phyloP scores from a whole-genome alignment of 306 rosid genomes.

The Dalbergia cultrata region DNA sequence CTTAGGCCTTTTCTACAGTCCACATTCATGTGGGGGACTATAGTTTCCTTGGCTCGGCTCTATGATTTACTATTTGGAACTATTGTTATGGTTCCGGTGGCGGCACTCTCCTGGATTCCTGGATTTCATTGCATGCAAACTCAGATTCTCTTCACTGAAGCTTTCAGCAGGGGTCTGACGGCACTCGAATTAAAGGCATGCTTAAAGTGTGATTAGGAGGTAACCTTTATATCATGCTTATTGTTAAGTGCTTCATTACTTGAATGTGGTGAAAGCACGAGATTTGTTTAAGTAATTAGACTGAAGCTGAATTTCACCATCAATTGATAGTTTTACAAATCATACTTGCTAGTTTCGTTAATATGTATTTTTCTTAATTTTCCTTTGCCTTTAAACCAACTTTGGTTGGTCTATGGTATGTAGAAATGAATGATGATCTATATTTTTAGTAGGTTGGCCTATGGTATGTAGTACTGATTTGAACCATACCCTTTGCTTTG shows the following conservation, averaged over 20 bases:
- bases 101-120: slow-evolving; percentile 89
- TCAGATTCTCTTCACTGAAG: slow-evolving; percentile 90
- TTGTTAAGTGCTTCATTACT: too few species aligned
- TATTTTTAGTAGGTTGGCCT: neutral
- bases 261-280: too few species aligned
- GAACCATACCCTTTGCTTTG: neutral
- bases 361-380: too few species aligned
- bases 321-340: too few species aligned
- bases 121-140: slow-evolving; percentile 98
- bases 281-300: too few species aligned
- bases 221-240: too few species aligned
- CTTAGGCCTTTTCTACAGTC: slow-evolving; percentile 88
- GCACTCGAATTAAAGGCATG: too few species aligned
- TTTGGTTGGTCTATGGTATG: neutral
- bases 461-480: too few species aligned
- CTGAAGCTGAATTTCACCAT: too few species aligned
- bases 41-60: slow-evolving; percentile 87
- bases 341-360: too few species aligned
- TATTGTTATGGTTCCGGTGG: slow-evolving; percentile 87
- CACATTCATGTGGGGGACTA: slow-evolving; percentile 83
- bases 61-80: slow-evolving; percentile 85
- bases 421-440: neutral
- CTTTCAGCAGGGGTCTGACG: slow-evolving; percentile 89
- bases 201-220: too few species aligned
- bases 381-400: neutral